Evolutionary conservation across 345 rosid species (phyloP).

Genomic region (Salix arbutifolia): DNA sequence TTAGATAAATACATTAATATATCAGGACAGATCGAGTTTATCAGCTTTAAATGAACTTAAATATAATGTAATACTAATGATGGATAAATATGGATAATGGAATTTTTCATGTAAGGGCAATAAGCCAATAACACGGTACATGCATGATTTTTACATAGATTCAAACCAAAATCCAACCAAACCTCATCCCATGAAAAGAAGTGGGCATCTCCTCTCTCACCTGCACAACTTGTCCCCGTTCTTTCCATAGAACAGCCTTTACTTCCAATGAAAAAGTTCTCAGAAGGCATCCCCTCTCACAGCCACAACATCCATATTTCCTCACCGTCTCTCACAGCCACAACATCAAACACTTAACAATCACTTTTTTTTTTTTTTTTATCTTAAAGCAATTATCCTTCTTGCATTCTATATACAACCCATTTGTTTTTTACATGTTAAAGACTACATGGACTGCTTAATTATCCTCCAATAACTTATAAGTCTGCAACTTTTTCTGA

Average conservation of each 20-base stretch:
- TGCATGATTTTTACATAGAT: too few relatives aligned
- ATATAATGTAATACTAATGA: too few relatives aligned
- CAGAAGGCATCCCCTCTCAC: background rate
- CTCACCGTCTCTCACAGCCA: background rate
- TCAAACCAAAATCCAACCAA: too few relatives aligned
- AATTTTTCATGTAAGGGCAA: too few relatives aligned
- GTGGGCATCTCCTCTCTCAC: background rate
- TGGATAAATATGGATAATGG: too few relatives aligned
- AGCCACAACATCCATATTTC: constrained; percentile 20
- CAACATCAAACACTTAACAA: background rate
- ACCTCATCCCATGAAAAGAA: too few relatives aligned
- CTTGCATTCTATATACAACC: background rate
- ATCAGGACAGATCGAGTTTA: too few relatives aligned
- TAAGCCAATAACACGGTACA: too few relatives aligned
- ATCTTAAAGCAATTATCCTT: background rate
- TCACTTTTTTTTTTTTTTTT: background rate
- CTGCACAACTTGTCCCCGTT: background rate
- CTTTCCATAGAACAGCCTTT: constrained; percentile 1
- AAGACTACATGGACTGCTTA: constrained; percentile 28
- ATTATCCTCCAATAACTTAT: background rate
- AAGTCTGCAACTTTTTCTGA: background rate
- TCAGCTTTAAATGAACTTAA: too few relatives aligned
- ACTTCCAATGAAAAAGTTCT: background rate
- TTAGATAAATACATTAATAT: too few relatives aligned
- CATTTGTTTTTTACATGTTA: constrained; percentile 10